Percentiles rank a stretch among this genome's conserved stretches.
Evolutionary conservation across 495 filamentous ascomycete genomes (phyloP).

Genomic region (Penicillium soppii): DNA sequence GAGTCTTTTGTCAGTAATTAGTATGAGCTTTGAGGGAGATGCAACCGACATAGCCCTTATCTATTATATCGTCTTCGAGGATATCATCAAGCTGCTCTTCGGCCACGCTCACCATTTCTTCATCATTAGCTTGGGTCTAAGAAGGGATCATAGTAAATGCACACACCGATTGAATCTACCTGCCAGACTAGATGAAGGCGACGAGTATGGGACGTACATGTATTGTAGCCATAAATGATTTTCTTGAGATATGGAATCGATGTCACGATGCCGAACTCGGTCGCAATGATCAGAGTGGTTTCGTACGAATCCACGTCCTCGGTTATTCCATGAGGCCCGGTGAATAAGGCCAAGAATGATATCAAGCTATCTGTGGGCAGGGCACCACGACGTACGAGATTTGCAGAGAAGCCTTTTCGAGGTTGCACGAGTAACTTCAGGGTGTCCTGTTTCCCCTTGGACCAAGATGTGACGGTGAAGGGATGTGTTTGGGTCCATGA

Average conservation of each 20-base stretch:
- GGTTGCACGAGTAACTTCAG: slow-evolving; percentile 27
- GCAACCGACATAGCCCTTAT: slow-evolving; percentile 23
- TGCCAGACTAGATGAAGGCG: slow-evolving; percentile 37
- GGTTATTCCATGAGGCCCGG: slow-evolving; percentile 26
- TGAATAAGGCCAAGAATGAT: slow-evolving; percentile 24
- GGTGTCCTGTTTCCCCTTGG: slow-evolving; percentile 16
- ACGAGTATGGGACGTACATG: slow-evolving; percentile 16
- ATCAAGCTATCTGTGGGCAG: slow-evolving; percentile 2
- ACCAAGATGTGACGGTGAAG: slow-evolving; percentile 41
- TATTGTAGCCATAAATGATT: slow-evolving; percentile 31
- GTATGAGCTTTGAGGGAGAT: neutral
- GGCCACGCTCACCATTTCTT: slow-evolving; percentile 8
- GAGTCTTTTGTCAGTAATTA: neutral
- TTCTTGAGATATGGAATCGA: slow-evolving; percentile 32
- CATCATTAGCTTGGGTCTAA: neutral
- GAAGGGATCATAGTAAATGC: neutral
- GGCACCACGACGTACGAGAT: slow-evolving; percentile 6
- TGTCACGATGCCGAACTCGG: slow-evolving; percentile 21
- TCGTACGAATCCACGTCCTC: slow-evolving; percentile 24
- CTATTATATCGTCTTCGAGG: slow-evolving; percentile 22
- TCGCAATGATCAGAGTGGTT: slow-evolving; percentile 29
- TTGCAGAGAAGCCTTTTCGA: slow-evolving; percentile 10
- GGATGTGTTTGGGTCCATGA: slow-evolving; percentile 37
- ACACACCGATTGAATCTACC: slow-evolving; percentile 12
- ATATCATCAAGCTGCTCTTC: slow-evolving; percentile 17